A percentile compares a stretch with the other conserved stretches of the same genome.
Evolutionary conservation across 2,329 filamentous ascomycete species (phyloP).

Genomic region (Fusarium sp.): DNA sequence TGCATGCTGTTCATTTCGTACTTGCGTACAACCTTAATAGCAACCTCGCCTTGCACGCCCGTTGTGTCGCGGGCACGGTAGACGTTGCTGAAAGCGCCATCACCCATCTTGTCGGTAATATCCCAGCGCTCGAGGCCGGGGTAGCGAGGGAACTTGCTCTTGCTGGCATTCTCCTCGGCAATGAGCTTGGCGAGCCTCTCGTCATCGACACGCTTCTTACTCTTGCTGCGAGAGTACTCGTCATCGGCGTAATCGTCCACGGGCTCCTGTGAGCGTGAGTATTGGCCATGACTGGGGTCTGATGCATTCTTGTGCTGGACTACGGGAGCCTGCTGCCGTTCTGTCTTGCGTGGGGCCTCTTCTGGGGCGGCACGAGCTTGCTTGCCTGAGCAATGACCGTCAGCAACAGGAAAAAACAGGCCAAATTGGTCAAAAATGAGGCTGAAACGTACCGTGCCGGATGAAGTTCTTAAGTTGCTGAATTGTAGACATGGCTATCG

Average conservation of each 20-base stretch:
- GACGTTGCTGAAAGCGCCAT: slow-evolving; percentile 98
- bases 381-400: slow-evolving; percentile 70
- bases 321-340: slow-evolving; percentile 64
- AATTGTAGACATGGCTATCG: slow-evolving; percentile 74
- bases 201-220: slow-evolving; percentile 63
- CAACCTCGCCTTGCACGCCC: slow-evolving; percentile 81
- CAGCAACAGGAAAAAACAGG: slow-evolving; percentile 16
- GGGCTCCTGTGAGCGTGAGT: slow-evolving; percentile 59
- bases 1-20: slow-evolving; percentile 99
- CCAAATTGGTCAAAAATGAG: slow-evolving; percentile 4
- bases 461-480: slow-evolving; percentile 99
- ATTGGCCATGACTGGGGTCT: slow-evolving; percentile 58
- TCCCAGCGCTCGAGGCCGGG: slow-evolving; percentile 73
- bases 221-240: slow-evolving; percentile 62
- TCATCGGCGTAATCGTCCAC: slow-evolving; percentile 72
- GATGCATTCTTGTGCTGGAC: slow-evolving; percentile 62
- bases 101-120: slow-evolving; percentile 96
- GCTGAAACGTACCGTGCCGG: slow-evolving; percentile 76
- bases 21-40: slow-evolving; percentile 98
- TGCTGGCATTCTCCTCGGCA: slow-evolving; percentile 89
- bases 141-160: slow-evolving; percentile 81
- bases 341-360: slow-evolving; percentile 64
- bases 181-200: slow-evolving; percentile 86
- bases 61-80: slow-evolving; percentile 86
- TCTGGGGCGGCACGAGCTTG: slow-evolving; percentile 78